Conservation (phyloP, 140 eudicot genomes). For the Senecio squalidus region DNA sequence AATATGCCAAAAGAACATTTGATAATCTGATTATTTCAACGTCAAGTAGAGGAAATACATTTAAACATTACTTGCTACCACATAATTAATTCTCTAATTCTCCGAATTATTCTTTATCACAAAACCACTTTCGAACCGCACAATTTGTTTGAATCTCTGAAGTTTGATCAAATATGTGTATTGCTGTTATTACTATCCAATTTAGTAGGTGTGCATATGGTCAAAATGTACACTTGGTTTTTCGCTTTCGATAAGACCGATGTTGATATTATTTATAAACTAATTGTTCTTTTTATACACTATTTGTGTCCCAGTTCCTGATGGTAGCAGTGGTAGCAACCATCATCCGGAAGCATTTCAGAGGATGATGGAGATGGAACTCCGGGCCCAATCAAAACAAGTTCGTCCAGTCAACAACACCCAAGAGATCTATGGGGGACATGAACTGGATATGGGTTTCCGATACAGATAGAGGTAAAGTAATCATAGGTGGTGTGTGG, state of each 20-base stretch:
- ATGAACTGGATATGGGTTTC: slow-evolving; percentile 66
- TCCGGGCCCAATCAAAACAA: slow-evolving; percentile 51
- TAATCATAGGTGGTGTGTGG: slow-evolving; percentile 9
- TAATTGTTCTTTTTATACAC: neutral
- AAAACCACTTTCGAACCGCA: no score
- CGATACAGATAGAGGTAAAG: slow-evolving; percentile 45
- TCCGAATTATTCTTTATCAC: no score
- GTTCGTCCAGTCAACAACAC: slow-evolving; percentile 24
- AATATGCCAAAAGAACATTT: neutral
- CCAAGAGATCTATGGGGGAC: slow-evolving; percentile 51
- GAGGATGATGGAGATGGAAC: slow-evolving; percentile 79
- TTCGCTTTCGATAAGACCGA: no score
- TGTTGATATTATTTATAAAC: neutral
- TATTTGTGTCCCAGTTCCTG: slow-evolving; percentile 34
- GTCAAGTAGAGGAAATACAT: neutral
- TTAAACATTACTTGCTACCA: neutral
- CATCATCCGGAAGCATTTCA: slow-evolving; percentile 69
- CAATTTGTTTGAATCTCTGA: no score
- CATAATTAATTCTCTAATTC: no score
- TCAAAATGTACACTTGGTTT: no score
- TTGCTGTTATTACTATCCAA: no score
- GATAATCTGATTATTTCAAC: neutral
- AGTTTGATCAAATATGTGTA: no score
- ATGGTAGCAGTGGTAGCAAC: slow-evolving; percentile 37
- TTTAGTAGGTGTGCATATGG: no score